Evolutionary conservation across 805 yeast species (phyloP).

Genomic region (Barnettozyma sucrosica): DNA sequence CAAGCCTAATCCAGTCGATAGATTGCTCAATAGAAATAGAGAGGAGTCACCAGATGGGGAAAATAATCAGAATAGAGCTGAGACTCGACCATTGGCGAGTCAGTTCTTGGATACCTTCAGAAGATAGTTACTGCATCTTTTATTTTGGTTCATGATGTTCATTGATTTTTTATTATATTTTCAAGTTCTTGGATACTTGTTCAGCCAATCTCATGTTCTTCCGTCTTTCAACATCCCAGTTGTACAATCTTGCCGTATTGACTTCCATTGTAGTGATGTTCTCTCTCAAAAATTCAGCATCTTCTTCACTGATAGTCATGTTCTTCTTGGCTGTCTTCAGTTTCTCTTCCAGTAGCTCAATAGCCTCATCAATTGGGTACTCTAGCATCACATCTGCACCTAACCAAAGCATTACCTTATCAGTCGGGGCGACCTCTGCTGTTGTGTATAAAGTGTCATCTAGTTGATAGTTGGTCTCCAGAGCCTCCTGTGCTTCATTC

Average conservation of each 20-base stretch:
- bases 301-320: conserved; percentile 65
- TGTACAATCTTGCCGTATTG: conserved; percentile 86
- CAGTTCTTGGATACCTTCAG: conserved; percentile 44
- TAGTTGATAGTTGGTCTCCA: conserved; percentile 80
- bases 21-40: conserved; percentile 8
- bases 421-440: conserved; percentile 62
- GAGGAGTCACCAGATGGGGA: conserved; percentile 15
- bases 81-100: conserved; percentile 39
- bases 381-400: conserved; percentile 98
- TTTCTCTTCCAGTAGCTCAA: conserved; percentile 56
- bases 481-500: conserved; percentile 34
- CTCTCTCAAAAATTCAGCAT: conserved; percentile 75
- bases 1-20: conserved; percentile 4
- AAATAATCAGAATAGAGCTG: conserved; percentile 22
- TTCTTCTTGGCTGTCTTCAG: conserved; percentile 57
- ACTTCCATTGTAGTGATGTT: conserved; percentile 98
- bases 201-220: conserved; percentile 39
- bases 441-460: conserved; percentile 89
- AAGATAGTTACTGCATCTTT: conserved; percentile 18
- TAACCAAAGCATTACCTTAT: conserved; percentile 84
- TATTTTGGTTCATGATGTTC: neutral
- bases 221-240: conserved; percentile 82
- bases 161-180: conserved; percentile 5
- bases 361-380: conserved; percentile 86
- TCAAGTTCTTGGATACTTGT: conserved; percentile 34